phyloP scores from a whole-genome alignment of 176 grass and related monocot species.

The Urochloa ruziziensis region DNA sequence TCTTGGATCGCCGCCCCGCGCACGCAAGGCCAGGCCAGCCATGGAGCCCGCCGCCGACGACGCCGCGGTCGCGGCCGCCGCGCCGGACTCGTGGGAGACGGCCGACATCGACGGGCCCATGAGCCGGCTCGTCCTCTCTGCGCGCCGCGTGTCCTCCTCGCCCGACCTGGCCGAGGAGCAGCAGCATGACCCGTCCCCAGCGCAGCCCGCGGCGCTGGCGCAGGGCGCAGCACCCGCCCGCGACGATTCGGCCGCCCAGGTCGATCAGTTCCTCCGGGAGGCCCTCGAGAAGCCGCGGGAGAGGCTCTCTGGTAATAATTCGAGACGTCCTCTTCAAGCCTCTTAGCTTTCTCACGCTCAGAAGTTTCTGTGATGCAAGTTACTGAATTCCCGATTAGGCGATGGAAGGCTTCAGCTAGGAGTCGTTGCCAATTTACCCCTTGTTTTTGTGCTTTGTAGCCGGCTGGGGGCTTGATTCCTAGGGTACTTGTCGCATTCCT shows the following conservation, averaged over 20 bases:
- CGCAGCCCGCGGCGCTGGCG: background rate
- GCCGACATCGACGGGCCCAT: slow-evolving; percentile 80
- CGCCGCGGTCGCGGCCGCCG: slow-evolving; percentile 2
- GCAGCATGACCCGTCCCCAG: background rate
- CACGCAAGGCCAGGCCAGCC: background rate
- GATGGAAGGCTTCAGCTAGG: background rate
- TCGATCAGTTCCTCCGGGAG: slow-evolving; percentile 90
- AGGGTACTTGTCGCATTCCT: background rate
- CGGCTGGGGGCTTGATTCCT: background rate
- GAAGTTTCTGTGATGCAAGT: no score
- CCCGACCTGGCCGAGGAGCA: slow-evolving; percentile 37
- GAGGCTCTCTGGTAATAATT: slow-evolving; percentile 62
- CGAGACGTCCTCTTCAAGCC: background rate
- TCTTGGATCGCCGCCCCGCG: background rate
- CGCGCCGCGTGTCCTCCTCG: slow-evolving; percentile 36
- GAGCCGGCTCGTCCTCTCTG: slow-evolving; percentile 62
- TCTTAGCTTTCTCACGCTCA: background rate
- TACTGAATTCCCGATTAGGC: no score
- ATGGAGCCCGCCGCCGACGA: slow-evolving; percentile 39
- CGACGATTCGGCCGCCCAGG: slow-evolving; percentile 50
- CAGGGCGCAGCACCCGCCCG: background rate
- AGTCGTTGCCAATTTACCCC: background rate
- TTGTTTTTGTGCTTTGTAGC: background rate
- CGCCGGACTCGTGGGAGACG: slow-evolving; percentile 92
- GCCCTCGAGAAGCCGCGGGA: slow-evolving; percentile 97